These are phyloP conservation scores for Mangifera indica DNA, from an alignment of 345 rosid genomes.

Conservation along the genomic window DNA sequence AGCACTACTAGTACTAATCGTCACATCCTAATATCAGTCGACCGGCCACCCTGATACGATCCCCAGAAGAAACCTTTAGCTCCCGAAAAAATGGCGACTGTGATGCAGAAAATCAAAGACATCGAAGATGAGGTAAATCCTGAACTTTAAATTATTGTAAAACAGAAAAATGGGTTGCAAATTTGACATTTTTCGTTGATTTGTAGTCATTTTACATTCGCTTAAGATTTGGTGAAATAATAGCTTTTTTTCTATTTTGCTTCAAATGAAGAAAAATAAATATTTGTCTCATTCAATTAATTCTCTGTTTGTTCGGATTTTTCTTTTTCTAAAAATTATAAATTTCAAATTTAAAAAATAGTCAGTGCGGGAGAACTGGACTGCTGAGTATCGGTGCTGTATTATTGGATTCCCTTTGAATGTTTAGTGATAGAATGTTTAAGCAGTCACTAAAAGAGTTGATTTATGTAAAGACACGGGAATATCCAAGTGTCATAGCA, in stretches of 20 bases:
- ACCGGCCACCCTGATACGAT: background rate
- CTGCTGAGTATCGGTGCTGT: too few species aligned
- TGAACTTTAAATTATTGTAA: background rate
- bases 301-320: too few species aligned
- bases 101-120: constrained; percentile 88
- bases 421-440: too few species aligned
- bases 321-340: too few species aligned
- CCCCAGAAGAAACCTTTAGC: background rate
- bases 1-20: background rate
- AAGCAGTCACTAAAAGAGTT: too few species aligned
- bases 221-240: background rate
- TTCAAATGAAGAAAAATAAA: background rate
- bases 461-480: too few species aligned
- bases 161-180: background rate
- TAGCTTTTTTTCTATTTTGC: background rate
- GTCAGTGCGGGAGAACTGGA: too few species aligned
- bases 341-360: too few species aligned
- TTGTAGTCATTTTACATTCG: too few species aligned
- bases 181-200: background rate
- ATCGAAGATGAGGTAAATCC: constrained; percentile 78
- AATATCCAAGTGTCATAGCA: too few species aligned
- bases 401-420: too few species aligned
- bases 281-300: too few species aligned
- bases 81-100: constrained; percentile 60
- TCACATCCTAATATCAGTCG: constrained; percentile 1